Evolutionary conservation across 306 rosid species (phyloP).

Genomic region (Hylodesmum podocarpum): DNA sequence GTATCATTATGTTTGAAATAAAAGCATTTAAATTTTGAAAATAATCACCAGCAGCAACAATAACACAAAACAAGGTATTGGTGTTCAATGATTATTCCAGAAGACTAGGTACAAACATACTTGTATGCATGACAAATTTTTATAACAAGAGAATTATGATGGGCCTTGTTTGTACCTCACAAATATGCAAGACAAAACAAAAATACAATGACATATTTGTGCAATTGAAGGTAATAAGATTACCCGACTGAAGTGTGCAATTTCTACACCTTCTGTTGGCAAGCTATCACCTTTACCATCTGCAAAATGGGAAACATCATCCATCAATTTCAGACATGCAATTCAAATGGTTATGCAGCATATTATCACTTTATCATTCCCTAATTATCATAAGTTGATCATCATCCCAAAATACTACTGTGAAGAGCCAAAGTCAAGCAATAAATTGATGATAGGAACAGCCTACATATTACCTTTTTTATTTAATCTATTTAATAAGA

Average conservation of each 20-base stretch:
- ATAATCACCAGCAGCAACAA: constrained; percentile 18
- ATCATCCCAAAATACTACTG: constrained; percentile 15
- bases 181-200: neutral
- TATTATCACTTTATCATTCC: constrained; percentile 15
- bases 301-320: constrained; percentile 38
- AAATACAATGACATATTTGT: constrained; percentile 19
- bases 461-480: constrained; percentile 12
- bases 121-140: constrained; percentile 4
- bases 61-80: neutral
- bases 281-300: constrained; percentile 76
- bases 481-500: constrained; percentile 8
- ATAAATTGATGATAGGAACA: constrained; percentile 1
- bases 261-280: constrained; percentile 85
- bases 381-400: constrained; percentile 17
- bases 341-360: constrained; percentile 22
- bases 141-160: neutral
- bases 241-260: constrained; percentile 83
- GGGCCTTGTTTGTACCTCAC: neutral
- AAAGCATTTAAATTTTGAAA: too few relatives aligned
- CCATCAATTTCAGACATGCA: constrained; percentile 1
- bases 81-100: neutral
- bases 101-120: neutral
- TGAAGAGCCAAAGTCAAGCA: neutral
- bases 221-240: constrained; percentile 12
- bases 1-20: neutral